Base-by-base conservation (phyloP, 2,329 filamentous ascomycete genomes). In the Aspergillus caelatus region DNA sequence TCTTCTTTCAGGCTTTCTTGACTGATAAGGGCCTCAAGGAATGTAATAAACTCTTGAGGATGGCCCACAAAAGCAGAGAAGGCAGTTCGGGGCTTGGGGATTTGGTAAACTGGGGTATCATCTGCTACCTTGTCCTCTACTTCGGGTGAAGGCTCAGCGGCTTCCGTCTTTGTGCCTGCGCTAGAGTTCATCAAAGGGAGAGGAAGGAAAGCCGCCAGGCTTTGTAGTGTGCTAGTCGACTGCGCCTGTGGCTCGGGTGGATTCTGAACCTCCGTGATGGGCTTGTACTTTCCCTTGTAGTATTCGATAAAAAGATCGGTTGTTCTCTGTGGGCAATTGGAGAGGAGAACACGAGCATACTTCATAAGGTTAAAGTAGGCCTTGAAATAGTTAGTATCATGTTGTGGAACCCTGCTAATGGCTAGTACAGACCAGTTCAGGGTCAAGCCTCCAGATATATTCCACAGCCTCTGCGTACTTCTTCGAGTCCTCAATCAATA, bases 41-140 rank as follows among this genome's bases (percentile, higher is more conserved):
- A 99, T 19, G 88, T 82, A 66, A 98, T 94, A 71, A 99, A 98
- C 72, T 97, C 89, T 62, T 94, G 88, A 0, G 95, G 87, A 74
- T 97, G 94, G 72, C 97, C 94, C 64, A 99, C 94, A 72, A 99
- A 99, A 0, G 92, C 94, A 1, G 95, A 97, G 72, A 99, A 99
- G 0, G 95, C 94, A 1, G 90, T 93, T 65, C 94, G 85, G 6
- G 95, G 94, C 62, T 90, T 91, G 0, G 95, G 94, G 2, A 91
- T 84, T 6, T 87, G 88, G 77, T 99, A 99, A 67, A 87, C 84
- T 30, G 83, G 76, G 7, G 80, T 77, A 1, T 81, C 77, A 36
- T 83, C 83, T 58, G 53, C 36, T 11, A 34, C 43, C 8, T 65
- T 65, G 32, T 72, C 71, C 21, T 76, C 70, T 19, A 62, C 61